These are phyloP conservation scores for Delonix regia DNA, from an alignment of 306 rosid genomes.

Conservation along the genomic window DNA sequence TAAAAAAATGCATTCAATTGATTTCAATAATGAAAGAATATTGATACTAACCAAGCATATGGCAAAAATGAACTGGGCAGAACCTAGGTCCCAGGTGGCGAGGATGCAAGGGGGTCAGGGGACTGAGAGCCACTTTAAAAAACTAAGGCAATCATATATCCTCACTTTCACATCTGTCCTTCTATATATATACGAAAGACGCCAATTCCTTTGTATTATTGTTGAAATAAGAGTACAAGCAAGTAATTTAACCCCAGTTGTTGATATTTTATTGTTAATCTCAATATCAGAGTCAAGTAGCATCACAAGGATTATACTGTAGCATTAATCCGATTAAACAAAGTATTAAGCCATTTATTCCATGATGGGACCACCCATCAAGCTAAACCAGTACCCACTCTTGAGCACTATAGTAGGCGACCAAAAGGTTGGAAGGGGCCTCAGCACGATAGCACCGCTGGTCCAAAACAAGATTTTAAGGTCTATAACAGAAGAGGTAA, in stretches of 20 bases:
- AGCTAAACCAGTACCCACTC: too few relatives aligned
- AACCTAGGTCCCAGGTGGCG: not conserved
- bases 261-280: not conserved
- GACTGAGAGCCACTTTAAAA: not conserved
- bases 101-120: not conserved
- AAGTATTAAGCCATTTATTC: not conserved
- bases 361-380: too few relatives aligned
- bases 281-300: not conserved
- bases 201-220: not conserved
- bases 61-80: not conserved
- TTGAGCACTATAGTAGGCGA: too few relatives aligned
- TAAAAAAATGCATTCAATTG: not conserved
- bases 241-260: not conserved
- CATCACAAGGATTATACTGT: not conserved
- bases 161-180: not conserved
- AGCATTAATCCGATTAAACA: not conserved
- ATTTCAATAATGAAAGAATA: not conserved
- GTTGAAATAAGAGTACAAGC: not conserved
- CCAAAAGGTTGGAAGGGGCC: too few relatives aligned
- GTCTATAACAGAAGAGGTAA: too few relatives aligned
- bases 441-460: too few relatives aligned
- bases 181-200: not conserved
- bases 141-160: not conserved
- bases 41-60: not conserved
- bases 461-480: too few relatives aligned